phyloP scores from a whole-genome alignment of 2,329 filamentous ascomycete genomes.

The Massarina eburnea region DNA sequence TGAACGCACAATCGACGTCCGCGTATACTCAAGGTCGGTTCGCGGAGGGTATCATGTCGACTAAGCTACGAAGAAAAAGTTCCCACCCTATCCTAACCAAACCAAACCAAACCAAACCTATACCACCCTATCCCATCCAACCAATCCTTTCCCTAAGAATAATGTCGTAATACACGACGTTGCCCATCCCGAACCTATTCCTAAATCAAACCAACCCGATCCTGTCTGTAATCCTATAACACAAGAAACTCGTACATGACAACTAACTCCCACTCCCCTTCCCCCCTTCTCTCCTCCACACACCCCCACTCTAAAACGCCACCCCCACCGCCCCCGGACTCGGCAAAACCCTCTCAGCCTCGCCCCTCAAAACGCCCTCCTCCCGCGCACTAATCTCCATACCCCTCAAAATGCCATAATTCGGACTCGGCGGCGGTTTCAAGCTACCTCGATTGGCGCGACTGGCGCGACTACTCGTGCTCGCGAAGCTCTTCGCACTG shows the following conservation, averaged over 20 bases:
- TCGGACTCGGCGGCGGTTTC: constrained; percentile 31
- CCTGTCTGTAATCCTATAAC: no score
- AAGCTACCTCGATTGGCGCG: constrained; percentile 12
- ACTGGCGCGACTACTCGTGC: constrained; percentile 6
- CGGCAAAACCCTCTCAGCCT: constrained; percentile 4
- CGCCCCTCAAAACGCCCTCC: constrained; percentile 12
- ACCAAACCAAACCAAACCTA: background rate
- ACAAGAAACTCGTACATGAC: background rate
- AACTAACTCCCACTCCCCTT: background rate
- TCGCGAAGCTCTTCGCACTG: constrained; percentile 18
- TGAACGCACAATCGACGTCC: no score
- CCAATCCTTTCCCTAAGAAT: no score
- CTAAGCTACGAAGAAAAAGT: no score
- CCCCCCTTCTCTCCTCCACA: background rate
- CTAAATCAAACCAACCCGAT: no score
- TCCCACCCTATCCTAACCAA: background rate
- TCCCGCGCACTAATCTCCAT: constrained; percentile 31
- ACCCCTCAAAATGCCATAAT: constrained; percentile 28
- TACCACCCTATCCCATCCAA: no score
- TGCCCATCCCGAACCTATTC: no score
- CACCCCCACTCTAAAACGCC: constrained; percentile 27
- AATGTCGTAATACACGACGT: no score
- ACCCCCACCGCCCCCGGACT: constrained; percentile 33
- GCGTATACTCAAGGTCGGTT: no score
- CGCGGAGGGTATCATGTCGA: no score